These are phyloP conservation scores for Blumeriella jaapii DNA, from an alignment of 2,329 filamentous ascomycete genomes.

Conservation along the genomic window DNA sequence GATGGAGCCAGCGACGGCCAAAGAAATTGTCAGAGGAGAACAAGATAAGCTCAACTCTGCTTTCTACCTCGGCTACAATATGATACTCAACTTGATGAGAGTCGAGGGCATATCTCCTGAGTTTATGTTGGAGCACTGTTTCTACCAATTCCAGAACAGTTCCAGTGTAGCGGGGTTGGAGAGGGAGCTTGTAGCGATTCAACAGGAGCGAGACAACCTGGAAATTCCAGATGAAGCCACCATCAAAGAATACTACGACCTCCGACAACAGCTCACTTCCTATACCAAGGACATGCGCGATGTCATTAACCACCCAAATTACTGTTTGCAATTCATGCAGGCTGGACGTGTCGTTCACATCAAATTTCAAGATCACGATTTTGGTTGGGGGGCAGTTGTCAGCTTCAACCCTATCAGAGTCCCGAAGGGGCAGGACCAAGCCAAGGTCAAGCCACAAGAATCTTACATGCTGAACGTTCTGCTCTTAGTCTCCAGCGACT, in stretches of 20 bases:
- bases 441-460: constrained; percentile 61
- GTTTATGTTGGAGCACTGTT: constrained; percentile 97
- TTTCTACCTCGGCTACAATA: constrained; percentile 97
- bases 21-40: constrained; percentile 89
- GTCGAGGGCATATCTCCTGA: constrained; percentile 99
- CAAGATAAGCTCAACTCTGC: constrained; percentile 97
- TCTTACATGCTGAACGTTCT: constrained; percentile 75
- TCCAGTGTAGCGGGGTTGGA: constrained; percentile 76
- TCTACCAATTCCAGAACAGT: constrained; percentile 96
- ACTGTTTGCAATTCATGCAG: constrained; percentile 76
- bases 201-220: constrained; percentile 61
- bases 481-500: constrained; percentile 46
- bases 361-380: constrained; percentile 69
- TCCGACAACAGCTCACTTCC: constrained; percentile 70
- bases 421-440: constrained; percentile 52
- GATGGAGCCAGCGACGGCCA: constrained; percentile 88
- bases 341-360: constrained; percentile 80
- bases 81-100: constrained; percentile 91
- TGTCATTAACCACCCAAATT: constrained; percentile 84
- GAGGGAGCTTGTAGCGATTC: constrained; percentile 67
- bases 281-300: constrained; percentile 83
- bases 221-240: constrained; percentile 75
- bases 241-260: constrained; percentile 87
- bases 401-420: constrained; percentile 57
- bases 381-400: constrained; percentile 87